Percentiles rank a stretch among this genome's conserved stretches.
phyloP scores from a whole-genome alignment of 169 alveolate genomes.

The Plasmodium fragile region DNA sequence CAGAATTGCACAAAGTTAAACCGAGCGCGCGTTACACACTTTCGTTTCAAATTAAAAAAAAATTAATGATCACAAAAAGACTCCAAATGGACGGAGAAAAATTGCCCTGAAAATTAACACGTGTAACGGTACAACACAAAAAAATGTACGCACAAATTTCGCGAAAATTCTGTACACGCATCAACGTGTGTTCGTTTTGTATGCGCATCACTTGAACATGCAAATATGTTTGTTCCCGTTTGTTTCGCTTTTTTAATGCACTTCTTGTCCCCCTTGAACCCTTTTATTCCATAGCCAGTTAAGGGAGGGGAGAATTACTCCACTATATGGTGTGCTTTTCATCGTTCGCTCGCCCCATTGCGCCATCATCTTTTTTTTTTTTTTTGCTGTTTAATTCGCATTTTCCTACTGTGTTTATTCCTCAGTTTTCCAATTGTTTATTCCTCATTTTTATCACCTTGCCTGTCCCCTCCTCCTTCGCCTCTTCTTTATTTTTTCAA shows the following conservation, averaged over 20 bases:
- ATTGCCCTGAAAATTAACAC: conserved; percentile 2
- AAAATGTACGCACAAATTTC: neutral
- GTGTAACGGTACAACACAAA: conserved; percentile 20
- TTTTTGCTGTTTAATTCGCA: neutral
- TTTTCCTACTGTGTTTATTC: neutral
- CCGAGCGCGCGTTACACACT: neutral
- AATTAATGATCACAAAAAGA: neutral
- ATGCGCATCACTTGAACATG: conserved; percentile 21
- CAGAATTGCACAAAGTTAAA: neutral
- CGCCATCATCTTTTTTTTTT: neutral
- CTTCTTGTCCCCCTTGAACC: conserved; percentile 30
- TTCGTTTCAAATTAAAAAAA: neutral
- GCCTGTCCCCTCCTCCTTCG: neutral
- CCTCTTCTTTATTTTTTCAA: neutral
- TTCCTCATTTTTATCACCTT: neutral
- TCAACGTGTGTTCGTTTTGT: conserved; percentile 1
- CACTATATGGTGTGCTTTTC: neutral
- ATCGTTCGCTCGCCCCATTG: neutral
- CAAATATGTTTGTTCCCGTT: neutral
- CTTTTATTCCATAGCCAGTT: neutral
- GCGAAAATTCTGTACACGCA: neutral
- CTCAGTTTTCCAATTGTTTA: too few relatives aligned
- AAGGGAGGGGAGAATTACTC: neutral
- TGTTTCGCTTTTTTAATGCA: conserved; percentile 12
- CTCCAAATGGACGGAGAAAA: conserved; percentile 15